Percentiles rank a stretch among this genome's conserved stretches.
phyloP scores from a whole-genome alignment of 2,329 filamentous ascomycete genomes.

The Fusarium neocosmosporiellum region DNA sequence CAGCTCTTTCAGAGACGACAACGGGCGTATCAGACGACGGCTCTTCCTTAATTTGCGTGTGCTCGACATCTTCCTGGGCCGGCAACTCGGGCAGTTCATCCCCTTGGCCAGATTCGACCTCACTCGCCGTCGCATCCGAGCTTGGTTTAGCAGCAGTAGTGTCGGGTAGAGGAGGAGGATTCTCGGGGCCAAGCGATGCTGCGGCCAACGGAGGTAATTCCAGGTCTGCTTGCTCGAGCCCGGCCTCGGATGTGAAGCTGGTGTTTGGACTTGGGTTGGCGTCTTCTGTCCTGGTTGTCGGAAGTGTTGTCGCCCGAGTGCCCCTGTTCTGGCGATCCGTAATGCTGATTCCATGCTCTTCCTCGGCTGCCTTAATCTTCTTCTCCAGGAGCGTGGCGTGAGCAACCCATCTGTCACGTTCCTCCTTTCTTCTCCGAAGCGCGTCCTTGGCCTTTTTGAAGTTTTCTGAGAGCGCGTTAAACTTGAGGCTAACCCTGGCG shows the following conservation, averaged over 20 bases:
- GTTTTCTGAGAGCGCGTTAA: constrained; percentile 53
- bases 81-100: constrained; percentile 42
- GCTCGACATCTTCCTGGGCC: not conserved
- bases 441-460: constrained; percentile 55
- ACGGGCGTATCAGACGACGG: constrained; percentile 65
- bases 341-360: constrained; percentile 49
- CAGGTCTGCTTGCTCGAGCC: constrained; percentile 42
- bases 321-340: constrained; percentile 32
- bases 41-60: constrained; percentile 58
- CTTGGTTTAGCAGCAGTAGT: constrained; percentile 18
- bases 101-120: constrained; percentile 36
- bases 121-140: constrained; percentile 47
- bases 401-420: constrained; percentile 58
- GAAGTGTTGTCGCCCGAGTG: constrained; percentile 17
- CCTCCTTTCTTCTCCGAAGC: constrained; percentile 54
- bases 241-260: constrained; percentile 38
- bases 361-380: constrained; percentile 57
- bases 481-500: constrained; percentile 53
- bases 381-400: constrained; percentile 57
- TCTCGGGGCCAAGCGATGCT: constrained; percentile 26
- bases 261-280: constrained; percentile 25
- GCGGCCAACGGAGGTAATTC: constrained; percentile 43
- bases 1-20: constrained; percentile 60
- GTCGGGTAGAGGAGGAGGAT: constrained; percentile 7
- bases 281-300: constrained; percentile 12